phyloP scores from a whole-genome alignment of 768 basidiomycete species.

The Termitomyces sp. region DNA sequence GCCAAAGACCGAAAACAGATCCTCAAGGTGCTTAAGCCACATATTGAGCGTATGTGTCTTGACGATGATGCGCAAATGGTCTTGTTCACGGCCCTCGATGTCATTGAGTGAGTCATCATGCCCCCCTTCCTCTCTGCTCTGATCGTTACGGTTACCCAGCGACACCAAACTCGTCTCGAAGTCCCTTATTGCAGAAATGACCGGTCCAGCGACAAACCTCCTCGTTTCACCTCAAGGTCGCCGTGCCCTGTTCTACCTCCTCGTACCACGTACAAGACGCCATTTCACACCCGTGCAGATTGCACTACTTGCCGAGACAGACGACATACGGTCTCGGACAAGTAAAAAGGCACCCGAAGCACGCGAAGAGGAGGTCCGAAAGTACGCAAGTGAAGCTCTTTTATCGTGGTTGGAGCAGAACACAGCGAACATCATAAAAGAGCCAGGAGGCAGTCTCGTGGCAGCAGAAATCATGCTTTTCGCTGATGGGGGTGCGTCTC shows the following conservation, averaged over 20 bases:
- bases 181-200: conserved; percentile 71
- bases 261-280: conserved; percentile 77
- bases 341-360: conserved; percentile 76
- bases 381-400: conserved; percentile 70
- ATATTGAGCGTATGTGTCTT: conserved; percentile 82
- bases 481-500: conserved; percentile 72
- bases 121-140: not conserved
- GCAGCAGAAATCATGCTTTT: conserved; percentile 82
- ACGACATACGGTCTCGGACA: conserved; percentile 61
- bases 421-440: conserved; percentile 60
- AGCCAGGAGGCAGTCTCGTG: conserved; percentile 78
- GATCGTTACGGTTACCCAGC: conserved; percentile 34
- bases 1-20: conserved; percentile 96
- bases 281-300: conserved; percentile 89
- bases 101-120: conserved; percentile 69
- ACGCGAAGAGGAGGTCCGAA: conserved; percentile 68
- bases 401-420: conserved; percentile 66
- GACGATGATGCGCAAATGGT: conserved; percentile 91
- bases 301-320: conserved; percentile 67
- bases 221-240: conserved; percentile 71
- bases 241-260: conserved; percentile 76
- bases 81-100: conserved; percentile 85
- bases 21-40: conserved; percentile 84
- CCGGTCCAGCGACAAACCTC: conserved; percentile 52
- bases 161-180: conserved; percentile 90